Conservation (phyloP, 768 basidiomycete genomes). For the Boletus patriciae region DNA sequence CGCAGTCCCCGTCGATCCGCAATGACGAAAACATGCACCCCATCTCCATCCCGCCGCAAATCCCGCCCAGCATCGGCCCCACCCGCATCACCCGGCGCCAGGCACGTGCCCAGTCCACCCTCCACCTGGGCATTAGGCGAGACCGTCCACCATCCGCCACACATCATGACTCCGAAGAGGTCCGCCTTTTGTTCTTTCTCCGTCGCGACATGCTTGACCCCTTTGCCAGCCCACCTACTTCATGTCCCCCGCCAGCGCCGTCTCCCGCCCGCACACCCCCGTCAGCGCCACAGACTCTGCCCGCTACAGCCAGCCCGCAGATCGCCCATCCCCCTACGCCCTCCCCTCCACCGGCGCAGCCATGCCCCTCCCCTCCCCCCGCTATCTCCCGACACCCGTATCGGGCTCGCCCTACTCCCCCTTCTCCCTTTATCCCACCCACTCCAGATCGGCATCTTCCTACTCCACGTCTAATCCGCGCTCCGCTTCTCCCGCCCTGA, state of each 20-base stretch:
- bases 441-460: conserved; percentile 47
- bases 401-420: conserved; percentile 48
- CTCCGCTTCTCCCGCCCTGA: conserved; percentile 62
- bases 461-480: conserved; percentile 49
- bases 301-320: conserved; percentile 33
- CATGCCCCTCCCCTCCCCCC: conserved; percentile 38
- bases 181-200: conserved; percentile 9
- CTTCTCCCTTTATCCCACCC: conserved; percentile 43
- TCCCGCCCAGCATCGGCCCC: conserved; percentile 54
- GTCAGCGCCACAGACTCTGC: conserved; percentile 34
- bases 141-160: conserved; percentile 26
- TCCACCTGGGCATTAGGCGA: conserved; percentile 35
- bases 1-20: conserved; percentile 32
- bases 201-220: conserved; percentile 9
- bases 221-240: conserved; percentile 34
- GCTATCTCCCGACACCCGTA: conserved; percentile 47
- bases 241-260: conserved; percentile 34
- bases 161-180: conserved; percentile 31
- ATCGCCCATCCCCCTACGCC: conserved; percentile 34
- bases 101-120: conserved; percentile 36
- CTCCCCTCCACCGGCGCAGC: conserved; percentile 18
- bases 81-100: conserved; percentile 50
- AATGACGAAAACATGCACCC: conserved; percentile 28
- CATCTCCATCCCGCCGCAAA: conserved; percentile 17
- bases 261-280: conserved; percentile 43